Evolutionary conservation across 1,284 basidiomycete genomes (phyloP).

Genomic region (Golubevia sp.): DNA sequence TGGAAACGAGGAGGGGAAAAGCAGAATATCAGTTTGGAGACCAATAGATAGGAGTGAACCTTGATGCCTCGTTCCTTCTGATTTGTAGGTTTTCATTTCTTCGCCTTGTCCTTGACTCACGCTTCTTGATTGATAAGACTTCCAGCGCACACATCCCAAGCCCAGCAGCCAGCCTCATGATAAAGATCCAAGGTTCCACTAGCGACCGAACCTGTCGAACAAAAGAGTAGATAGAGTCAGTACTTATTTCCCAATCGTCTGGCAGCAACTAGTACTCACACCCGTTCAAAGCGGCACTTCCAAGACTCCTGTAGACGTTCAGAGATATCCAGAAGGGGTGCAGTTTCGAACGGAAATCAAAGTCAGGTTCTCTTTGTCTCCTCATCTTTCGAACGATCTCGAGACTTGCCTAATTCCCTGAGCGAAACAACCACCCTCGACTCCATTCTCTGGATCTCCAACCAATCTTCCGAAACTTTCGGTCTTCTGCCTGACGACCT

Average conservation of each 20-base stretch:
- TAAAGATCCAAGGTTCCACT: conserved; percentile 43
- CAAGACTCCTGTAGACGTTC: conserved; percentile 29
- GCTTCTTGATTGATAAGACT: conserved; percentile 48
- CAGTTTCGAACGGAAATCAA: too few species aligned
- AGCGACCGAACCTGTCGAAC: conserved; percentile 31
- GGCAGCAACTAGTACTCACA: background rate
- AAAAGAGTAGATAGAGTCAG: conserved; percentile 2
- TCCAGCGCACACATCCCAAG: conserved; percentile 51
- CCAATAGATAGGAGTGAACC: background rate
- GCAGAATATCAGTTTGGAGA: background rate
- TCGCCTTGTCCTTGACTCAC: conserved; percentile 12
- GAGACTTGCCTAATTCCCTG: too few species aligned
- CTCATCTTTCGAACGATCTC: too few species aligned
- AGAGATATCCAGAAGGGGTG: too few species aligned
- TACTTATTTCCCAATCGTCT: background rate
- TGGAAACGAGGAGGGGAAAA: background rate
- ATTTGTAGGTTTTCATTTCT: too few species aligned
- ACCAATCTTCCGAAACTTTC: conserved; percentile 28
- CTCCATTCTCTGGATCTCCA: conserved; percentile 26
- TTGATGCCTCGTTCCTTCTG: too few species aligned
- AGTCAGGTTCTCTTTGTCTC: conserved; percentile 7
- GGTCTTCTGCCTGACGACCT: conserved; percentile 32
- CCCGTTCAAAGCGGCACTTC: conserved; percentile 42
- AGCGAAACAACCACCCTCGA: conserved; percentile 41
- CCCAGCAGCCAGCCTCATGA: conserved; percentile 59